phyloP scores from a whole-genome alignment of 257 asterid species.

The Solanum bukasovii region DNA sequence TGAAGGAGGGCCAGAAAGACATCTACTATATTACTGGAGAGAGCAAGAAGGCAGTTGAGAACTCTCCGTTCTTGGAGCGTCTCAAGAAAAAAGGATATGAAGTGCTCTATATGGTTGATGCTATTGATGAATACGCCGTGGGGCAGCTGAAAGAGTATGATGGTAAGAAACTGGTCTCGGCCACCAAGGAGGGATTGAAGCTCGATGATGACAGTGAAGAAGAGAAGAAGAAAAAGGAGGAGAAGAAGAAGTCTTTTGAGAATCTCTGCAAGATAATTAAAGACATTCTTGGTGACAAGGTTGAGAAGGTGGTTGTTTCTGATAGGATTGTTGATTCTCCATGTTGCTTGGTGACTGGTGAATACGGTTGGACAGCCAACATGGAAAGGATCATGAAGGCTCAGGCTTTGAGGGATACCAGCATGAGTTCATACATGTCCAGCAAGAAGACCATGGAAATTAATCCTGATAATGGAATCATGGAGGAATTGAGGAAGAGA shows the following conservation, averaged over 20 bases:
- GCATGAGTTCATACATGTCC: slow-evolving; percentile 78
- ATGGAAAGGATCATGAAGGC: slow-evolving; percentile 85
- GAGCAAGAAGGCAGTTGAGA: slow-evolving; percentile 71
- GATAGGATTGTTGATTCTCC: slow-evolving; percentile 80
- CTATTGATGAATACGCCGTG: slow-evolving; percentile 69
- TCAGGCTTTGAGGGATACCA: slow-evolving; percentile 63
- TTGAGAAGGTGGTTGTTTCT: slow-evolving; percentile 65
- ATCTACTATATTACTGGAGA: slow-evolving; percentile 75
- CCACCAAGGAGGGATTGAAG: slow-evolving; percentile 69
- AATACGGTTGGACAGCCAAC: slow-evolving; percentile 71
- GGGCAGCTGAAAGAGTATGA: slow-evolving; percentile 73
- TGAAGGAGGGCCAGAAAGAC: slow-evolving; percentile 84
- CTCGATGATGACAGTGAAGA: slow-evolving; percentile 65
- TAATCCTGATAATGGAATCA: slow-evolving; percentile 70
- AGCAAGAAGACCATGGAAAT: slow-evolving; percentile 91
- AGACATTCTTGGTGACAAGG: slow-evolving; percentile 64
- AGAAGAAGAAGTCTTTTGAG: slow-evolving; percentile 62
- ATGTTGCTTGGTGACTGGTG: slow-evolving; percentile 71
- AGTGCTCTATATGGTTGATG: slow-evolving; percentile 72
- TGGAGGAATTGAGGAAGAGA: slow-evolving; percentile 76
- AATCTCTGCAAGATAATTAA: slow-evolving; percentile 58
- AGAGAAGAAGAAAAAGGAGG: slow-evolving; percentile 56
- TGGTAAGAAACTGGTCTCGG: slow-evolving; percentile 74
- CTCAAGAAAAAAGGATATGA: slow-evolving; percentile 81
- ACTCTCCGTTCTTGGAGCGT: slow-evolving; percentile 65